A percentile compares a stretch with the other conserved stretches of the same genome.
These are phyloP conservation scores for Penicillium nordicum DNA, from an alignment of 2,329 filamentous ascomycete species.

Conservation along the genomic window DNA sequence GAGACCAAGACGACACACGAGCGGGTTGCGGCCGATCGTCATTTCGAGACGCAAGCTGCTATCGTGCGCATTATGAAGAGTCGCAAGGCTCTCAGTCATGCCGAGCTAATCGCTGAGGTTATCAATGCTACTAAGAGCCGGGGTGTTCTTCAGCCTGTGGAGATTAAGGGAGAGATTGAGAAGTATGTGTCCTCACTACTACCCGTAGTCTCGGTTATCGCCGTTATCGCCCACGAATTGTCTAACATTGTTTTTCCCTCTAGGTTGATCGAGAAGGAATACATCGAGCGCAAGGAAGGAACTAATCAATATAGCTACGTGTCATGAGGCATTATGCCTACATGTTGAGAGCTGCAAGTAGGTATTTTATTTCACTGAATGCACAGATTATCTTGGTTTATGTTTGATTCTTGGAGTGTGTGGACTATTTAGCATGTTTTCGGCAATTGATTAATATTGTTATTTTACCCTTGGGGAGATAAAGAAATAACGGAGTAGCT, in stretches of 20 bases:
- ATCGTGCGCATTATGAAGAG: slow-evolving; percentile 98
- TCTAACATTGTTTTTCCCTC: background rate
- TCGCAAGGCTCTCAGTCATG: slow-evolving; percentile 78
- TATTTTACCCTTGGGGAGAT: background rate
- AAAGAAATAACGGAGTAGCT: background rate
- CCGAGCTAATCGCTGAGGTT: slow-evolving; percentile 85
- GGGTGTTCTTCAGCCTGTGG: slow-evolving; percentile 76
- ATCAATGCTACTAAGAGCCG: slow-evolving; percentile 85
- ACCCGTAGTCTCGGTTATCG: background rate
- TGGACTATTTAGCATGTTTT: background rate
- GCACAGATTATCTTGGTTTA: background rate
- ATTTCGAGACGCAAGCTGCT: slow-evolving; percentile 95
- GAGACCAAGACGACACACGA: slow-evolving; percentile 95
- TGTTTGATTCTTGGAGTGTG: background rate
- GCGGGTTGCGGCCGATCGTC: slow-evolving; percentile 79
- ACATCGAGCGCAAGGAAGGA: slow-evolving; percentile 73
- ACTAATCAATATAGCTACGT: slow-evolving; percentile 65
- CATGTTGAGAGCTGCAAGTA: slow-evolving; percentile 1
- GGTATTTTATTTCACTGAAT: background rate
- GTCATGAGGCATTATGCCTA: slow-evolving; percentile 46
- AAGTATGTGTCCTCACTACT: slow-evolving; percentile 56
- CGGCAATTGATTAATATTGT: background rate
- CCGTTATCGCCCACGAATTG: background rate
- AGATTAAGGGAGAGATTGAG: slow-evolving; percentile 97
- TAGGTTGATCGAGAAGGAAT: slow-evolving; percentile 89